phyloP scores from a whole-genome alignment of 2,329 filamentous ascomycete species.

The Fusarium camptoceras region DNA sequence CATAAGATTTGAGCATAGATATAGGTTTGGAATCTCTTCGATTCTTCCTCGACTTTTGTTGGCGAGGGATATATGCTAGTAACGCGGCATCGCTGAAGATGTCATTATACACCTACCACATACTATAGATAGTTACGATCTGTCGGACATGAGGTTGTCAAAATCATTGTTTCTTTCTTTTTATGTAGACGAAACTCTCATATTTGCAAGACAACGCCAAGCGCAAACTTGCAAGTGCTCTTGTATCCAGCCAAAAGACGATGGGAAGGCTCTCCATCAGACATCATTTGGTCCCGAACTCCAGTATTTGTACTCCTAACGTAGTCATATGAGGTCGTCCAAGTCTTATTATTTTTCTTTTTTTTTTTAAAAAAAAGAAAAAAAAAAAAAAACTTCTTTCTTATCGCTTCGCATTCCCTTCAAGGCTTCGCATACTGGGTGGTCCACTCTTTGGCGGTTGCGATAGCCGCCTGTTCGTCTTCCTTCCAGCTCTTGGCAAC shows the following conservation, averaged over 20 bases:
- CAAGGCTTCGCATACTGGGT: conserved; percentile 76
- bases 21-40: not conserved
- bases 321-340: conserved; percentile 7
- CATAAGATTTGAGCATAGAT: not conserved
- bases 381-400: conserved; percentile 5
- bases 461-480: conserved; percentile 90
- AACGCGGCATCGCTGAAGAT: not conserved
- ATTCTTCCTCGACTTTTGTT: not conserved
- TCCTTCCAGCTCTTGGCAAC: conserved; percentile 99
- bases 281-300: conserved; percentile 33
- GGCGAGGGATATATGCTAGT: not conserved
- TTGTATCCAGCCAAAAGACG: conserved; percentile 30
- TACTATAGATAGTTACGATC: not conserved
- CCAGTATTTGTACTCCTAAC: conserved; percentile 28
- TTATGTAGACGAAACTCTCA: conserved; percentile 19
- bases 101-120: not conserved
- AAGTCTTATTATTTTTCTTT: conserved; percentile 25
- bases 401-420: conserved; percentile 18
- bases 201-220: conserved; percentile 35
- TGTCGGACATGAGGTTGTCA: conserved; percentile 8
- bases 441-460: conserved; percentile 94
- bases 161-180: conserved; percentile 18
- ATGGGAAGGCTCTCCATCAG: conserved; percentile 24
- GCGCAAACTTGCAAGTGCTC: conserved; percentile 31
- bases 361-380: too few species aligned